Evolutionary conservation across 768 basidiomycete genomes (phyloP).

Genomic region (Tylopilus sp.): DNA sequence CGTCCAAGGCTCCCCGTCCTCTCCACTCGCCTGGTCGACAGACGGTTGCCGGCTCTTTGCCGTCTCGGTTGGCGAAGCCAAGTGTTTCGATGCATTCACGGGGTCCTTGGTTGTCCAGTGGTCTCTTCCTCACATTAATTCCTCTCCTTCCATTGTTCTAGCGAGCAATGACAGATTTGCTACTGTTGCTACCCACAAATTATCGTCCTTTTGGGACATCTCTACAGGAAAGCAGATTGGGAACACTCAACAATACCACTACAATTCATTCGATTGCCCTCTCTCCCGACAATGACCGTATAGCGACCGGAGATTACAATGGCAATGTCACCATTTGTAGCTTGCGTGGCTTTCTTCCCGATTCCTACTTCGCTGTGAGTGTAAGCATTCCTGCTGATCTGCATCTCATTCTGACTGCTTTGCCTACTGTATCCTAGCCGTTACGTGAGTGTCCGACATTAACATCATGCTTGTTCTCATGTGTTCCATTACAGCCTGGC

Average conservation of each 20-base stretch:
- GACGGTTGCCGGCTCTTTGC: background rate
- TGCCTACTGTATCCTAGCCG: too few relatives aligned
- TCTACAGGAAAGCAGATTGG: background rate
- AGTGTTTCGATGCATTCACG: background rate
- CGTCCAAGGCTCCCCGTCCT: background rate
- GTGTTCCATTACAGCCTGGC: too few relatives aligned
- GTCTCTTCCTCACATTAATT: background rate
- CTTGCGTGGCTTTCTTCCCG: background rate
- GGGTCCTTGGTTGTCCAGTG: background rate
- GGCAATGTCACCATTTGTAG: background rate
- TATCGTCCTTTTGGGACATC: conserved; percentile 5
- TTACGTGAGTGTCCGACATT: too few relatives aligned
- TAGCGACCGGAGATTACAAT: background rate
- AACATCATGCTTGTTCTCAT: too few relatives aligned
- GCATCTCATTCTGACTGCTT: too few relatives aligned
- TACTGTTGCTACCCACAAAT: background rate
- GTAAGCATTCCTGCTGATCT: too few relatives aligned
- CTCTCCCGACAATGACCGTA: background rate
- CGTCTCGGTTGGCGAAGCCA: background rate
- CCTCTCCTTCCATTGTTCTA: background rate
- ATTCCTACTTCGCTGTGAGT: background rate
- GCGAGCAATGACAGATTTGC: background rate
- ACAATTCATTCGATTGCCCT: background rate
- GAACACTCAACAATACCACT: background rate
- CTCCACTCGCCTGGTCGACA: background rate